Conservation (phyloP, 1,284 basidiomycete species). For the Cystobasidium slooffiae region DNA sequence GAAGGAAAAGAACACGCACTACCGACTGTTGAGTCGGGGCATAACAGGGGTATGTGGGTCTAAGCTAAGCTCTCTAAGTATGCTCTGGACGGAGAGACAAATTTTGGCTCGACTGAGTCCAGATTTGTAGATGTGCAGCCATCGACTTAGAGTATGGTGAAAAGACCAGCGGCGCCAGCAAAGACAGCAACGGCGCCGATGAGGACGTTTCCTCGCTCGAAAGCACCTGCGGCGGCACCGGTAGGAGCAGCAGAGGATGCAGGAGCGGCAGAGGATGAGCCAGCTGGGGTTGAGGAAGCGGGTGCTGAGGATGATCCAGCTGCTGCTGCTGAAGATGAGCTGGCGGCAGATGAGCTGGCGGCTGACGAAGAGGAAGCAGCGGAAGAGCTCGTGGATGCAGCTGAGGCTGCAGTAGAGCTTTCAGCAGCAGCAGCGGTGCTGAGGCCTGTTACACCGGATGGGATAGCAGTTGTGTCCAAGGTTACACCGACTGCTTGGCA, state of each 20-base stretch:
- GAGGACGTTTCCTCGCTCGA: slow-evolving; percentile 11
- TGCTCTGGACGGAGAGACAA: not conserved
- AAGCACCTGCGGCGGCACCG: slow-evolving; percentile 8
- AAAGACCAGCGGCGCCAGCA: slow-evolving; percentile 26
- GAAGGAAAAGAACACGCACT: too few species aligned
- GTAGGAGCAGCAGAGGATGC: slow-evolving; percentile 5
- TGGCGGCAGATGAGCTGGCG: not conserved
- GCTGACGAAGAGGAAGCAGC: slow-evolving; percentile 1
- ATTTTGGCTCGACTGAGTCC: not conserved
- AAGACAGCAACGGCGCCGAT: slow-evolving; percentile 13
- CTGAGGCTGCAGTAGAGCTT: not conserved
- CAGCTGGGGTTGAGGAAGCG: not conserved
- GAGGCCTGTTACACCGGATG: slow-evolving; percentile 21
- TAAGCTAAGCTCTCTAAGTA: too few species aligned
- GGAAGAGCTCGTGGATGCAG: not conserved
- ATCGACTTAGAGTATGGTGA: slow-evolving; percentile 6
- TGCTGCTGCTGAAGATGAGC: slow-evolving; percentile 7
- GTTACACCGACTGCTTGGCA: slow-evolving; percentile 35
- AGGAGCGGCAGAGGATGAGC: not conserved
- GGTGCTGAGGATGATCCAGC: not conserved
- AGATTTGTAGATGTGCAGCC: not conserved
- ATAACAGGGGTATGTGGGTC: too few species aligned
- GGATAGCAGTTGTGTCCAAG: slow-evolving; percentile 32
- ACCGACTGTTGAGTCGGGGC: too few species aligned
- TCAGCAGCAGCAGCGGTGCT: not conserved